phyloP scores from a whole-genome alignment of 148 eudicot genomes.

The Agrostemma githago region DNA sequence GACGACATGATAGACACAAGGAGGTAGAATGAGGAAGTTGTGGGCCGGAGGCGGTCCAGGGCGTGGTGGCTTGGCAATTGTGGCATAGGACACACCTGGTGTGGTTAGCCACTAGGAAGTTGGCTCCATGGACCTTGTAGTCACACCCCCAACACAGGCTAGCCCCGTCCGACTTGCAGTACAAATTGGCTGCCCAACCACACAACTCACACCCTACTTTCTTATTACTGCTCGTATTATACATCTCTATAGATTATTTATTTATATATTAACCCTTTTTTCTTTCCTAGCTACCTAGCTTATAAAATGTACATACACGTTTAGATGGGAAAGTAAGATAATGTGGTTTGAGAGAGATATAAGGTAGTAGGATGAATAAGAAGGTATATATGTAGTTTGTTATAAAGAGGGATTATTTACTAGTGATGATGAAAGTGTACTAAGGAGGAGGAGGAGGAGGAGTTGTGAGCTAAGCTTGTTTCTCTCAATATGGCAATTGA shows the following conservation, averaged over 20 bases:
- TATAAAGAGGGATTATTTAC: background rate
- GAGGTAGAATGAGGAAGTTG: slow-evolving; percentile 20
- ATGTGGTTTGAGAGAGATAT: background rate
- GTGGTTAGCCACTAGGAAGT: slow-evolving; percentile 44
- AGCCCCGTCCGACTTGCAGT: slow-evolving; percentile 44
- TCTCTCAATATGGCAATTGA: slow-evolving; percentile 4
- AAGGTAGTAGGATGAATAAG: background rate
- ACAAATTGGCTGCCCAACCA: no score
- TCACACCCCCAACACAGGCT: slow-evolving; percentile 40
- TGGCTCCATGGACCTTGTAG: slow-evolving; percentile 42
- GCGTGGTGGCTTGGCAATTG: slow-evolving; percentile 34
- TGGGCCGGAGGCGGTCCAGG: slow-evolving; percentile 46
- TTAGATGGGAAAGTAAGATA: background rate
- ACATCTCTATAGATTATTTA: no score
- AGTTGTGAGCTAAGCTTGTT: slow-evolving; percentile 4
- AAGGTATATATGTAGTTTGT: background rate
- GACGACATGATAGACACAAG: slow-evolving; percentile 9
- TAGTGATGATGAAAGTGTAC: background rate
- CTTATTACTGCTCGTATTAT: background rate
- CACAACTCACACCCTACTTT: slow-evolving; percentile 30
- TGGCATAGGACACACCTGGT: no score
- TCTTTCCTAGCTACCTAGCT: background rate
- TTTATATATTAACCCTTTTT: no score
- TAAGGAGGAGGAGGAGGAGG: background rate
- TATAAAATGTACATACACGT: no score